Evolutionary conservation across 371 early-diverging fungal species (phyloP), one percentile per base, ranked within the genome.

Genomic region (Mycotypha africana): DNA sequence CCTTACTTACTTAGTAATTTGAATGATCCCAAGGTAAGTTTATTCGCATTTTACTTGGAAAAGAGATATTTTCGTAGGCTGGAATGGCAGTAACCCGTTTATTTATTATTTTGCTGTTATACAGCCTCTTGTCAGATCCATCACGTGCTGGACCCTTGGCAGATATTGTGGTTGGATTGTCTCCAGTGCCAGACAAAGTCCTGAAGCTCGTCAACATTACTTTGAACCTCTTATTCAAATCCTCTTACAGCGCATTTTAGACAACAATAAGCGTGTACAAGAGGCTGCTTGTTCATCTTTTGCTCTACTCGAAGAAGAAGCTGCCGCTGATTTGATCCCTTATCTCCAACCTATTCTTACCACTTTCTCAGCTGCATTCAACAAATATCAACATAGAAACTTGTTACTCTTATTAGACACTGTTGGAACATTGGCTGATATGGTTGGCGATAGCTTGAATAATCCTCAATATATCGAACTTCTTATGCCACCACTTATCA

Each of bases 121-220:
- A 15, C 70, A 87, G 86, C 88, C 93, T 7, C 76, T 95, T 43
- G 90, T 97, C 36, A 85, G 95, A 42, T 87, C 93, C n/a, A 97
- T 97, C 59, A 87, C 96, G 11, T 95, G 96, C 74, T 97, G 98
- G 98, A 92, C 97, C 23, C 74, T 95, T 38, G 89, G 95, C 35
- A 84, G 98, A 37, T 98, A 93, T 63, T 76, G 89, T 26, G 69
- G 72, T 40, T 96, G 95, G 95, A 52, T 65, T 30, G 58, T 60
- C 49, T 78, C 48, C 11, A 51, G 76, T 24, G 67, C 79, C 28
- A 45, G 54, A 51, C 62, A 62, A 41, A 79, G 74, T 47, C 55
- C 74, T 30, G 77, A 85, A 54, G 85, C 85, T 47, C 66, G 79
- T 25, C 70, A 78, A 32, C 61, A 64, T 30, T 88, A 86, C 62